phyloP scores from a whole-genome alignment of 2,329 filamentous ascomycete genomes.

The Diplocarpon rosae region DNA sequence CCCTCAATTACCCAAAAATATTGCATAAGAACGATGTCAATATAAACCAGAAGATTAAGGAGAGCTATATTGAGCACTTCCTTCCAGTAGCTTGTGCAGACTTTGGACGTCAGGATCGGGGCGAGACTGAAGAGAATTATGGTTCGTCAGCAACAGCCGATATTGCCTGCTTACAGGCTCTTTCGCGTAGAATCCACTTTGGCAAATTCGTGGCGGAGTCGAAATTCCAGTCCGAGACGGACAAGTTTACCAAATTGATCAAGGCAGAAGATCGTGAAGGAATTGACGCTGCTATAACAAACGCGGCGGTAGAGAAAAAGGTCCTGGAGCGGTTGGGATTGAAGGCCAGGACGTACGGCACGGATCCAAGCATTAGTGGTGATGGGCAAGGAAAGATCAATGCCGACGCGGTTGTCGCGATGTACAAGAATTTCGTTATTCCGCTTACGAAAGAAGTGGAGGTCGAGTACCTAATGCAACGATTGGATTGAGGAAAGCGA shows the following conservation, averaged over 20 bases:
- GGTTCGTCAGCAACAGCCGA: slow-evolving; percentile 86
- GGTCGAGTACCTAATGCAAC: slow-evolving; percentile 95
- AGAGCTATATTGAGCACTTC: slow-evolving; percentile 72
- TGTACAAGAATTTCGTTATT: slow-evolving; percentile 91
- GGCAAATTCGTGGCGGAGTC: slow-evolving; percentile 97
- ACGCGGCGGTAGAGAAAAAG: slow-evolving; percentile 78
- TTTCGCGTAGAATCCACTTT: slow-evolving; percentile 89
- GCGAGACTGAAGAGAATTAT: slow-evolving; percentile 87
- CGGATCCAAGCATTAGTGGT: slow-evolving; percentile 60
- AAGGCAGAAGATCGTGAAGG: slow-evolving; percentile 66
- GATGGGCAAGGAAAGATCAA: slow-evolving; percentile 70
- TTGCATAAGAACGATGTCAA: slow-evolving; percentile 83
- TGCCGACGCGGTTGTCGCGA: slow-evolving; percentile 77
- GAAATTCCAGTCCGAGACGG: slow-evolving; percentile 78
- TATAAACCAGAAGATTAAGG: slow-evolving; percentile 78
- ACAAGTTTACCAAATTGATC: slow-evolving; percentile 74
- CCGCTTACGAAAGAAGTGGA: slow-evolving; percentile 97
- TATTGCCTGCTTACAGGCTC: slow-evolving; percentile 77
- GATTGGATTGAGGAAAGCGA: slow-evolving; percentile 37
- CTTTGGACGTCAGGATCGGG: slow-evolving; percentile 66
- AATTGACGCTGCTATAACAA: slow-evolving; percentile 84
- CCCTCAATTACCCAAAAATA: slow-evolving; percentile 78
- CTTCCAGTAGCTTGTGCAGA: slow-evolving; percentile 74
- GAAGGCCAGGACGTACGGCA: slow-evolving; percentile 91
- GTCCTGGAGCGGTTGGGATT: slow-evolving; percentile 76